Evolutionary conservation across 2,329 filamentous ascomycete genomes (phyloP).

Genomic region (Nectriaceae sp.): DNA sequence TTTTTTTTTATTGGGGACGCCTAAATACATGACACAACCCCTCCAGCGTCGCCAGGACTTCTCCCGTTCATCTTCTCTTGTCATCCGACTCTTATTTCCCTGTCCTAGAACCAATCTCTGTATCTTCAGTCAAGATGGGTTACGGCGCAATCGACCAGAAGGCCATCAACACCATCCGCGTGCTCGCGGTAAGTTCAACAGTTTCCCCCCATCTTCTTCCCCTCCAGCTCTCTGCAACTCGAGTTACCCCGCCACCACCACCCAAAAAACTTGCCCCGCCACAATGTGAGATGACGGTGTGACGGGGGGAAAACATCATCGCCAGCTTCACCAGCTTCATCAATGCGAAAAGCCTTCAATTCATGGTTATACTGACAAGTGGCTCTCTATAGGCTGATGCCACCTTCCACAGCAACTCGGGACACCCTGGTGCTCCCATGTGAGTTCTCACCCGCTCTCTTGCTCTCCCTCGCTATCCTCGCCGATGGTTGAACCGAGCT

Average conservation of each 20-base stretch:
- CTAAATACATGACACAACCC: constrained; percentile 37
- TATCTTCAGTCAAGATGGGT: constrained; percentile 67
- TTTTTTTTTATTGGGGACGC: constrained; percentile 22
- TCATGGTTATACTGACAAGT: not conserved
- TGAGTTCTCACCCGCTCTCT: constrained; percentile 39
- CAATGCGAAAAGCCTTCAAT: constrained; percentile 1
- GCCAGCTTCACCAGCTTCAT: not conserved
- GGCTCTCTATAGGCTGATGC: constrained; percentile 79
- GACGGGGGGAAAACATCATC: constrained; percentile 3
- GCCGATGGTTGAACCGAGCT: constrained; percentile 11
- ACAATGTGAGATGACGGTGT: constrained; percentile 16
- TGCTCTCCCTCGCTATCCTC: constrained; percentile 7
- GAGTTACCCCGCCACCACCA: constrained; percentile 37
- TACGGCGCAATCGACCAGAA: constrained; percentile 86
- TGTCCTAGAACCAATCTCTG: constrained; percentile 26
- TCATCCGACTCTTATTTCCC: constrained; percentile 27
- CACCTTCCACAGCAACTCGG: constrained; percentile 92
- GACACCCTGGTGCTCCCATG: constrained; percentile 99
- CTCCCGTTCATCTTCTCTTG: constrained; percentile 26
- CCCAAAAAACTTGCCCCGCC: constrained; percentile 25
- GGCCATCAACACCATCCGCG: constrained; percentile 97
- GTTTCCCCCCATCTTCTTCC: constrained; percentile 29
- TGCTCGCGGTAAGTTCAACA: constrained; percentile 78
- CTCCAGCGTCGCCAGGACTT: constrained; percentile 28
- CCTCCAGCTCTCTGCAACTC: constrained; percentile 30